A percentile compares a stretch with the other conserved stretches of the same genome.
Conservation (phyloP, 352 stramenopile genomes). For the Bremia lactucae region DNA sequence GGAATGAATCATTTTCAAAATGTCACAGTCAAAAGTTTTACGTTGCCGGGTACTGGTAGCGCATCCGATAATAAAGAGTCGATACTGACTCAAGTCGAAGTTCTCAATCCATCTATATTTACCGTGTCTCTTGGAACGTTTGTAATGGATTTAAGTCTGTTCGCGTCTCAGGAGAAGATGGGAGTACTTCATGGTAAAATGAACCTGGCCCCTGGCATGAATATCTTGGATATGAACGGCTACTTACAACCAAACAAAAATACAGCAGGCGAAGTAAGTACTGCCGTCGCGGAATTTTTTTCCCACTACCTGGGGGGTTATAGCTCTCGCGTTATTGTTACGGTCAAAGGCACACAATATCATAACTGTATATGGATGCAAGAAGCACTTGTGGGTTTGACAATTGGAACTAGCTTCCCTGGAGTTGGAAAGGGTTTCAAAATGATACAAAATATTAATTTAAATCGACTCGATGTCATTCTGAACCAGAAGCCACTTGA, state of each 20-base stretch:
- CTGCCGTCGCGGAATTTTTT: constrained; percentile 47
- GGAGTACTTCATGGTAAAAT: constrained; percentile 41
- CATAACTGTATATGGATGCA: constrained; percentile 51
- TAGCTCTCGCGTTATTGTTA: constrained; percentile 42
- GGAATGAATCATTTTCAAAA: constrained; percentile 58
- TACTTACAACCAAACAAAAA: constrained; percentile 38
- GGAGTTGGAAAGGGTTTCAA: constrained; percentile 45
- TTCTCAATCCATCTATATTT: constrained; percentile 67
- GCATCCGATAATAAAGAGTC: constrained; percentile 29
- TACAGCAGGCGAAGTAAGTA: constrained; percentile 31
- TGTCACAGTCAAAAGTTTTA: constrained; percentile 53
- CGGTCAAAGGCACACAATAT: constrained; percentile 39
- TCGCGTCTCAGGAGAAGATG: constrained; percentile 27
- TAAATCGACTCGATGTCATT: constrained; percentile 62
- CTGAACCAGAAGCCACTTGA: constrained; percentile 20
- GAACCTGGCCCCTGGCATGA: constrained; percentile 40
- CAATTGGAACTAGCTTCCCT: constrained; percentile 51
- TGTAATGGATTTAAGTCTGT: constrained; percentile 38
- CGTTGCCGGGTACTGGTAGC: constrained; percentile 34
- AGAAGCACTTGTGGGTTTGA: constrained; percentile 44
- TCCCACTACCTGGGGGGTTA: constrained; percentile 51
- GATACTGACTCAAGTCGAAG: constrained; percentile 46
- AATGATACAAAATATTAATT: constrained; percentile 51
- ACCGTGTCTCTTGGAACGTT: constrained; percentile 50
- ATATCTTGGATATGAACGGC: constrained; percentile 36